phyloP scores from a whole-genome alignment of 352 stramenopile species.

The Phytophthora agathidicida region DNA sequence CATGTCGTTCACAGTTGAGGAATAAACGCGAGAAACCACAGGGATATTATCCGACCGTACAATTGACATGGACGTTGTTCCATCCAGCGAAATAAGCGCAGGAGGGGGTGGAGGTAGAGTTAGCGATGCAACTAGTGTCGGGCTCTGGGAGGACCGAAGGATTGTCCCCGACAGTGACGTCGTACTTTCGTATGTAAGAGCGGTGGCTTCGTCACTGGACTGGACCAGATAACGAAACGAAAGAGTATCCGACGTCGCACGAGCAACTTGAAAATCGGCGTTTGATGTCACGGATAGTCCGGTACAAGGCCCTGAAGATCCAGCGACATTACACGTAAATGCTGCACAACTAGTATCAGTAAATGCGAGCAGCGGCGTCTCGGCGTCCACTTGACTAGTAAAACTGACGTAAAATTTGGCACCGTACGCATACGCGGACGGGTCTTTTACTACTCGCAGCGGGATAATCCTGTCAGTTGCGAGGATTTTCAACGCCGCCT shows the following conservation, averaged over 20 bases:
- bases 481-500: constrained; percentile 43
- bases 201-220: constrained; percentile 29
- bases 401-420: constrained; percentile 61
- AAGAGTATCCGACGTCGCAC: constrained; percentile 47
- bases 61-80: constrained; percentile 28
- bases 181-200: constrained; percentile 36
- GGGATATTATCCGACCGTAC: constrained; percentile 44
- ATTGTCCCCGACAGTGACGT: constrained; percentile 47
- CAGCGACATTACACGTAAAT: constrained; percentile 60
- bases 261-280: constrained; percentile 41
- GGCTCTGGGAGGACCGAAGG: constrained; percentile 43
- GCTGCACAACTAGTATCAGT: constrained; percentile 38
- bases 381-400: constrained; percentile 40
- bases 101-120: constrained; percentile 31
- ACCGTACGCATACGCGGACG: constrained; percentile 37
- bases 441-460: constrained; percentile 51
- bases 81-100: constrained; percentile 13
- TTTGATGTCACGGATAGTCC: constrained; percentile 51
- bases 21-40: constrained; percentile 44
- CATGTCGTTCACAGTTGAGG: constrained; percentile 42
- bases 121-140: constrained; percentile 33
- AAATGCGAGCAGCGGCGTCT: constrained; percentile 33
- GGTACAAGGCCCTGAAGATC: constrained; percentile 32
- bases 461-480: constrained; percentile 45
- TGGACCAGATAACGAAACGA: constrained; percentile 69